A percentile compares a stretch with the other conserved stretches of the same genome.
These are phyloP conservation scores for Cerioporus squamosus DNA, from an alignment of 1,284 basidiomycete species.

Conservation along the genomic window DNA sequence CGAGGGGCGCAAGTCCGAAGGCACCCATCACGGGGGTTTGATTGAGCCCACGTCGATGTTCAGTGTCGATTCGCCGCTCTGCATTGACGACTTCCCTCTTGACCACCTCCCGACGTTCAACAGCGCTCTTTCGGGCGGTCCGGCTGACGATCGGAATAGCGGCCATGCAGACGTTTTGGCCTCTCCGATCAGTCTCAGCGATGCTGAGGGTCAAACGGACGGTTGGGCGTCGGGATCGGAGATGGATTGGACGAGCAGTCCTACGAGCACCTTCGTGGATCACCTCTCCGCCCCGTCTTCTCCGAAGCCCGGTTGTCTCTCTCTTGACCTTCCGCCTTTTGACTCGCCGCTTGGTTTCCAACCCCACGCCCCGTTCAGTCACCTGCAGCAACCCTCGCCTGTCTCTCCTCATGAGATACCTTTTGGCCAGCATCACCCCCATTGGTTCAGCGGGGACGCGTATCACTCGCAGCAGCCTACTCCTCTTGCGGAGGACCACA, in stretches of 20 bases:
- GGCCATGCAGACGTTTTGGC: conserved; percentile 3
- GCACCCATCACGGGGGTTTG: too few species aligned
- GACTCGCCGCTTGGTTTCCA: conserved; percentile 10
- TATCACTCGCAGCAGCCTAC: too few species aligned
- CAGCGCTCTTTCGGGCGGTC: neutral
- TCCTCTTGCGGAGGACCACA: too few species aligned
- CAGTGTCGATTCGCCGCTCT: conserved; percentile 23
- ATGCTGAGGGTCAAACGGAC: neutral
- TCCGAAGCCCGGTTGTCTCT: conserved; percentile 12
- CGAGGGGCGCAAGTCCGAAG: conserved; percentile 5
- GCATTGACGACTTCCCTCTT: conserved; percentile 17
- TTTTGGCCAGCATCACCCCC: neutral
- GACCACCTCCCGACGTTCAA: conserved; percentile 3
- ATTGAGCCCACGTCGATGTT: too few species aligned
- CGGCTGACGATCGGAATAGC: neutral
- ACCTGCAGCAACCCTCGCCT: conserved; percentile 6
- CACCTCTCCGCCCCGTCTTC: conserved; percentile 7
- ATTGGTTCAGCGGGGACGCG: too few species aligned
- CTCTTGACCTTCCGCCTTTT: conserved; percentile 7
- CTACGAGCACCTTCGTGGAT: conserved; percentile 13
- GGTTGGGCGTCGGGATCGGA: conserved; percentile 1
- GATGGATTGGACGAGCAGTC: conserved; percentile 20
- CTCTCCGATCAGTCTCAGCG: conserved; percentile 1
- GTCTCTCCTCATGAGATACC: conserved; percentile 19
- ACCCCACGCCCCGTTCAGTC: neutral